phyloP scores from a whole-genome alignment of 2,329 filamentous ascomycete species.

The Phoma sp. region DNA sequence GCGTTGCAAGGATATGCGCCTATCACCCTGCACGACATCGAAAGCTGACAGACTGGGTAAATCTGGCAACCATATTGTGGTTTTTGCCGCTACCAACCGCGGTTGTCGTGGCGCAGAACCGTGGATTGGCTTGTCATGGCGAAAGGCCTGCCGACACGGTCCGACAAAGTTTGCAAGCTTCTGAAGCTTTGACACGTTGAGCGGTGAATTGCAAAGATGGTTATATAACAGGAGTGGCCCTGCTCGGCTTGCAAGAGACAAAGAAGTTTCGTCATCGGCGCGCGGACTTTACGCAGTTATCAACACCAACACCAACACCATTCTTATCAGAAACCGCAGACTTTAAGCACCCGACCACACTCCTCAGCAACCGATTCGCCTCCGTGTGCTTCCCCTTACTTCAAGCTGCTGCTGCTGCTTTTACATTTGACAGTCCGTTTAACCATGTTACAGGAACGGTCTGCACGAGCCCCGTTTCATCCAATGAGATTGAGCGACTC shows the following conservation, averaged over 20 bases:
- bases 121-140: conserved; percentile 8
- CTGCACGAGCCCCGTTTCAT: conserved; percentile 30
- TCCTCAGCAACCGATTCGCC: conserved; percentile 30
- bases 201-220: conserved; percentile 1
- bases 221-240: conserved; percentile 4
- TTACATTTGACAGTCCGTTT: conserved; percentile 38
- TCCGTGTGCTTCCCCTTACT: conserved; percentile 40
- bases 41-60: conserved; percentile 1
- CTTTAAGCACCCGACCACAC: conserved; percentile 25
- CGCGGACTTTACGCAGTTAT: conserved; percentile 23
- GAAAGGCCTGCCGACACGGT: conserved; percentile 12
- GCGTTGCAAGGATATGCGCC: neutral
- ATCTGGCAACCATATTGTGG: neutral
- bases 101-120: conserved; percentile 2
- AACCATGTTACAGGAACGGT: conserved; percentile 44
- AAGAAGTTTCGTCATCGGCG: conserved; percentile 20
- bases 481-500: conserved; percentile 41
- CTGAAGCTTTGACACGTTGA: conserved; percentile 19
- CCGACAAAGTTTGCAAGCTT: conserved; percentile 14
- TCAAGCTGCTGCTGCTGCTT: conserved; percentile 32
- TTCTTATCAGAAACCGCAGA: conserved; percentile 11
- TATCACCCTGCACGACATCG: neutral
- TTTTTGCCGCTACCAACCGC: conserved; percentile 12
- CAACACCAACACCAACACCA: conserved; percentile 21
- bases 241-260: conserved; percentile 4